Evolutionary conservation across 2,329 filamentous ascomycete genomes (phyloP).

Genomic region (Fusarium camptoceras): DNA sequence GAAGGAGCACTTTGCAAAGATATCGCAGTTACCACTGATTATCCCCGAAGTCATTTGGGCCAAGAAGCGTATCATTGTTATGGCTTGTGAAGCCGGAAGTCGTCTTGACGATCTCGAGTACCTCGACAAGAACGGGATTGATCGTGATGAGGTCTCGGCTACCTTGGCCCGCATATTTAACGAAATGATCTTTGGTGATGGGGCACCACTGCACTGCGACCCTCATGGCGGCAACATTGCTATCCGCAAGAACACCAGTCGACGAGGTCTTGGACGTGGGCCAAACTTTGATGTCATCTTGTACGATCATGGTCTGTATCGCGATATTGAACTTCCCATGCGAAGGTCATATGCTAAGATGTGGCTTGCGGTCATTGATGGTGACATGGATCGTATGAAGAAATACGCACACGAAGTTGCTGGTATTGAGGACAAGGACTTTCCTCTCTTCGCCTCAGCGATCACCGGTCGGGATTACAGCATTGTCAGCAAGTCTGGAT

Average conservation of each 20-base stretch:
- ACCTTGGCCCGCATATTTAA: slow-evolving; percentile 94
- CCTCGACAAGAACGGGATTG: slow-evolving; percentile 86
- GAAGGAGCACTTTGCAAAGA: slow-evolving; percentile 80
- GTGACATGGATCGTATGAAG: slow-evolving; percentile 86
- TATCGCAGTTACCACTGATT: slow-evolving; percentile 82
- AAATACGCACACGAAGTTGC: slow-evolving; percentile 90
- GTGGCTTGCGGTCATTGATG: slow-evolving; percentile 95
- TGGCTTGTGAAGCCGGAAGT: slow-evolving; percentile 90
- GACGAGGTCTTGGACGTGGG: slow-evolving; percentile 61
- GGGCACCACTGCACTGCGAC: slow-evolving; percentile 93
- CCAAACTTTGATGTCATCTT: slow-evolving; percentile 94
- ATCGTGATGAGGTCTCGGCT: slow-evolving; percentile 94
- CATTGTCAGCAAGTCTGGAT: slow-evolving; percentile 73
- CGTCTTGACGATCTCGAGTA: slow-evolving; percentile 91
- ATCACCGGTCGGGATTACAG: slow-evolving; percentile 94
- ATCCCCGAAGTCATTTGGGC: slow-evolving; percentile 93
- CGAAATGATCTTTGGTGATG: slow-evolving; percentile 96
- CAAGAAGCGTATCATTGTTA: slow-evolving; percentile 88
- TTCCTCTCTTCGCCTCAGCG: slow-evolving; percentile 93
- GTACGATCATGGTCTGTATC: slow-evolving; percentile 97
- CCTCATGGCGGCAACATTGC: slow-evolving; percentile 97
- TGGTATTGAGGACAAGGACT: slow-evolving; percentile 87
- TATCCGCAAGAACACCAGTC: slow-evolving; percentile 78
- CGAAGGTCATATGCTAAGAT: slow-evolving; percentile 93
- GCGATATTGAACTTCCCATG: slow-evolving; percentile 83